Evolutionary conservation across 2,329 filamentous ascomycete genomes (phyloP).

Genomic region (Cryphonectria japonica): DNA sequence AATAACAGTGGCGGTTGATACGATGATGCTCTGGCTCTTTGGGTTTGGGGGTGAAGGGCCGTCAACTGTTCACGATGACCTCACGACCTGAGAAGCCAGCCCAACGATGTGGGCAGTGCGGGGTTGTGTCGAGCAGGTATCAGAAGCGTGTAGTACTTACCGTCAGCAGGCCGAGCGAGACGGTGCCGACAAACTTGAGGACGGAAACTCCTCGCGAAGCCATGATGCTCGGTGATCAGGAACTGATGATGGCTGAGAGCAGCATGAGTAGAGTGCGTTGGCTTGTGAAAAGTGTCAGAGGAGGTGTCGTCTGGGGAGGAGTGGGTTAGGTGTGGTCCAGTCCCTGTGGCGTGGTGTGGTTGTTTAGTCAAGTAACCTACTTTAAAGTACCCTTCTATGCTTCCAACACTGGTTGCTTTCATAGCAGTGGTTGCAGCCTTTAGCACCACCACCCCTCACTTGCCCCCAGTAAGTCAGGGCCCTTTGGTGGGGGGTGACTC

Average conservation of each 20-base stretch:
- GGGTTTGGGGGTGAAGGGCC: constrained; percentile 5
- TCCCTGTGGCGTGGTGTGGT: neutral
- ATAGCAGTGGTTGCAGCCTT: neutral
- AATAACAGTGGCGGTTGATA: neutral
- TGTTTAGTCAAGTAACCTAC: neutral
- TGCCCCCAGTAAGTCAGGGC: neutral
- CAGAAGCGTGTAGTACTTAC: constrained; percentile 56
- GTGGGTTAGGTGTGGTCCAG: neutral
- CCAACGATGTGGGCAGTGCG: neutral
- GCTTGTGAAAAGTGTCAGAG: neutral
- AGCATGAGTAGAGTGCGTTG: constrained; percentile 19
- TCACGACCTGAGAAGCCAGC: neutral
- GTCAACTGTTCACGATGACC: neutral
- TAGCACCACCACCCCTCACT: neutral
- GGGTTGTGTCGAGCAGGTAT: constrained; percentile 6
- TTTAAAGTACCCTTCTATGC: too few relatives aligned
- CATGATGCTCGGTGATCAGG: constrained; percentile 51
- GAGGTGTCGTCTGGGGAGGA: neutral
- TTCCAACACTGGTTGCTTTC: neutral
- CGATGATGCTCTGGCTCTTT: neutral
- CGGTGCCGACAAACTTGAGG: constrained; percentile 91
- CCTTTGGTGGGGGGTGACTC: neutral
- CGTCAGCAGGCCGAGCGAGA: constrained; percentile 85
- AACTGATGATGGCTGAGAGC: constrained; percentile 18
- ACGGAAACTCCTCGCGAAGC: constrained; percentile 71